These are phyloP conservation scores for Remersonia thermophila DNA, from an alignment of 2,329 filamentous ascomycete species.

Conservation along the genomic window DNA sequence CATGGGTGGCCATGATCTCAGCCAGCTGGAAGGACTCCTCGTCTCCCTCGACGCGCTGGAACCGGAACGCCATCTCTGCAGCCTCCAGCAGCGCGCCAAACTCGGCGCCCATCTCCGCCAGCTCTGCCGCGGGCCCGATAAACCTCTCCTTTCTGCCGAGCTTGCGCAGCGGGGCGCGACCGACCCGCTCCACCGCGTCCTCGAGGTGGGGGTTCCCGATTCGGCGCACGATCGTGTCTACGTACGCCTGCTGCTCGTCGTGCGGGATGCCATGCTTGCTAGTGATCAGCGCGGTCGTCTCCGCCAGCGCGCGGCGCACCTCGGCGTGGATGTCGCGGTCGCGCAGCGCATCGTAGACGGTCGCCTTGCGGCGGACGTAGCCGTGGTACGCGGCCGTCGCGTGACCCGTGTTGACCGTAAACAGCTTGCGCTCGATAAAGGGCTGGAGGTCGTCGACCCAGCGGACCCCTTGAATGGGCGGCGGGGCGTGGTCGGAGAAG, in stretches of 20 bases:
- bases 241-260: conserved; percentile 71
- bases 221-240: conserved; percentile 80
- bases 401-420: conserved; percentile 97
- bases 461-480: conserved; percentile 75
- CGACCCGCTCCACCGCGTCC: conserved; percentile 89
- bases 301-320: conserved; percentile 66
- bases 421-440: conserved; percentile 98
- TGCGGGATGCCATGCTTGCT: conserved; percentile 70
- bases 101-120: conserved; percentile 68
- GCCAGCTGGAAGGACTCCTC: conserved; percentile 80
- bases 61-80: conserved; percentile 84
- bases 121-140: conserved; percentile 78
- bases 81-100: conserved; percentile 66
- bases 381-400: conserved; percentile 94
- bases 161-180: conserved; percentile 88
- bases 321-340: conserved; percentile 69
- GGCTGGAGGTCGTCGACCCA: conserved; percentile 86
- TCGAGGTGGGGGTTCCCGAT: conserved; percentile 90
- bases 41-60: conserved; percentile 88
- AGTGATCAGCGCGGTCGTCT: conserved; percentile 79
- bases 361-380: conserved; percentile 72
- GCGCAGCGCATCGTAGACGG: conserved; percentile 77
- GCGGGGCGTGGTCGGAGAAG: conserved; percentile 59
- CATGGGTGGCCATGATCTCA: conserved; percentile 66
- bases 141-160: conserved; percentile 91